A percentile compares a stretch with the other conserved stretches of the same genome.
Conservation (phyloP, 2,329 filamentous ascomycete species). For the Didymella lethalis region DNA sequence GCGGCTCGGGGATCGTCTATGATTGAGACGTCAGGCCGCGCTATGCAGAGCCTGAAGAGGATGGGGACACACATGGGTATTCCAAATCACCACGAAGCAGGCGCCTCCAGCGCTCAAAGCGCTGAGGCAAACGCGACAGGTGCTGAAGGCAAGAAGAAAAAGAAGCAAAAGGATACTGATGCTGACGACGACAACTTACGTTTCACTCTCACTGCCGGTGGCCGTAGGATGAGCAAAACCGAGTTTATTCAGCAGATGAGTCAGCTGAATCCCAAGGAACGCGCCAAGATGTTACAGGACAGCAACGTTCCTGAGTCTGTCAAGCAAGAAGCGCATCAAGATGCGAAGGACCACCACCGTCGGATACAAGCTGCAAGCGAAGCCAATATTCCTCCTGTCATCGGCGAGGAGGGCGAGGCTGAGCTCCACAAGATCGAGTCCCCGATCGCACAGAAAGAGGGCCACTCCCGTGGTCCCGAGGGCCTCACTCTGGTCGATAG, state of each 20-base stretch:
- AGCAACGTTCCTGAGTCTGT: slow-evolving; percentile 57
- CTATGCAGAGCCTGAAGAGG: slow-evolving; percentile 55
- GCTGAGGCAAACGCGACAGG: slow-evolving; percentile 18
- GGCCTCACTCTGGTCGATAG: slow-evolving; percentile 57
- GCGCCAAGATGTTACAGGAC: slow-evolving; percentile 59
- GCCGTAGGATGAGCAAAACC: slow-evolving; percentile 77
- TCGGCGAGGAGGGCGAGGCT: slow-evolving; percentile 46
- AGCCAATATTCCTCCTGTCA: slow-evolving; percentile 42
- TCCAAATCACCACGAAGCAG: slow-evolving; percentile 34
- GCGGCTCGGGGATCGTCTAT: slow-evolving; percentile 42
- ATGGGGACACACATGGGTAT: slow-evolving; percentile 65
- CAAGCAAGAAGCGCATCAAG: slow-evolving; percentile 56
- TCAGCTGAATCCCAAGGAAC: slow-evolving; percentile 72
- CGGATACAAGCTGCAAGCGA: slow-evolving; percentile 39
- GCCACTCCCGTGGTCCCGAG: slow-evolving; percentile 43
- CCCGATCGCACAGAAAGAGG: slow-evolving; percentile 36
- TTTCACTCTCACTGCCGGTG: slow-evolving; percentile 78
- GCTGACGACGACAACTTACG: slow-evolving; percentile 75
- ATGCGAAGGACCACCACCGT: slow-evolving; percentile 51
- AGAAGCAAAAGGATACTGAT: slow-evolving; percentile 53
- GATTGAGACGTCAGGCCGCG: slow-evolving; percentile 46
- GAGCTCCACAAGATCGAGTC: slow-evolving; percentile 44
- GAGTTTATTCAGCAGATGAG: slow-evolving; percentile 80
- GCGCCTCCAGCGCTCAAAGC: slow-evolving; percentile 30
- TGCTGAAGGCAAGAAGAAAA: slow-evolving; percentile 30